Base-by-base conservation (phyloP, 2,329 filamentous ascomycete genomes). In the Lachnellula subtilissima region DNA sequence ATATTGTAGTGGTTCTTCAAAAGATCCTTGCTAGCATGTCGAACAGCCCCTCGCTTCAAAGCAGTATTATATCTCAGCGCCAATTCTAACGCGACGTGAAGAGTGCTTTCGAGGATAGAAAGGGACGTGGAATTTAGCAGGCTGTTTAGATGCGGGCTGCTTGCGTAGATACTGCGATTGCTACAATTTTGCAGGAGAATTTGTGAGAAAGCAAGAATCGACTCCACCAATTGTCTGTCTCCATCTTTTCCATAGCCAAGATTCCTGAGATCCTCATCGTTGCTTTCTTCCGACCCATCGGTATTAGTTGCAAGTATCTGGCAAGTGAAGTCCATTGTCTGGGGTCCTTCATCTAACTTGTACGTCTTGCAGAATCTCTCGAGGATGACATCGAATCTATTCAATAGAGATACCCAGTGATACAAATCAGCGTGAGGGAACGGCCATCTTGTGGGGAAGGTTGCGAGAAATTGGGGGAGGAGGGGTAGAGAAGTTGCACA, bases 361-460 rank as follows among this genome's bases (percentile, higher is more conserved):
- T 99, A 99, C 62, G 84, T 86, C 55, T 83, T 79, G 72, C 86
- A 91, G 71, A 96, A 91, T 40, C 84, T 78, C 65, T 96, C 90
- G 42, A 99, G 77, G 61, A 97, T 85, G 67, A 83, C 84, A 73
- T 99, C 94, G 73, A 99, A 97, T 56, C 91, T 87, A 72, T 99
- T 96, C 58, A 99, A 76, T 23, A 96, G 81, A 28, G 89, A 87
- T 64, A 99, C 97, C 95, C 95, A 99, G 78, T 99, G 93, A 71
- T 97, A 97, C 32, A 97, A 78, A 71, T 99, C 94, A 58, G 94
- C 95, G 71, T 93, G 85, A 40, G 93, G 93, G 69, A 97, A 96
- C 2, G 92, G 91, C 94, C 94, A 99, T 80, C 87, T 80, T 62
- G 86, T 86, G 56, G 93, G 91, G 70, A 97, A 97, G 54, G 81